Base-by-base conservation (phyloP, 805 yeast species). In the Wickerhamiella siamensis region DNA sequence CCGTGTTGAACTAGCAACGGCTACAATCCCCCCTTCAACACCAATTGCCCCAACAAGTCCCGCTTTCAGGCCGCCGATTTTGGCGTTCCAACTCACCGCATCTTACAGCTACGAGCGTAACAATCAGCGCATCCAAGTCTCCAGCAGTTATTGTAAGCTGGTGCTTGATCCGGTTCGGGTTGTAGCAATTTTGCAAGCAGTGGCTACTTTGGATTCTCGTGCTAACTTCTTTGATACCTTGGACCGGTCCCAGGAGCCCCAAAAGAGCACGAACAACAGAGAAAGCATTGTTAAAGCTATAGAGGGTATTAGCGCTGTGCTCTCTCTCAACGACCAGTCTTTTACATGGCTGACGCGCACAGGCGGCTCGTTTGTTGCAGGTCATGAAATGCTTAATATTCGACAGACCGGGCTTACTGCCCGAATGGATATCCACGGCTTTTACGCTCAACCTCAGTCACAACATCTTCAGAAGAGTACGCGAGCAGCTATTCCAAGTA, bases 351-450 rank as follows among this genome's bases (percentile, higher is more conserved):
- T 80, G 16, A 46, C 50, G 5, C 36, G 31, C 14, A 4, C 43
- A 3, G 36, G 36, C 14, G 32, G 16, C 10, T 41, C 47, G 0
- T 53, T 83, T n/a, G 76, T 81, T 31, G 46, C 75, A 24, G 96
- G 96, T 0, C 83, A 80, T 42, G 83, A 82, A 48, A 63, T 77
- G 15, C 71, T 83, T 17, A 80, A 77, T 47, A 75, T 83, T 1
- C 72, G 76, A 0, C 69, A 77, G 18, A 77, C 76, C 36, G 70
- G 72, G 15, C 65, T 65, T 6, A 59, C 73, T 33, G 94, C 94
- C 2, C 77, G 77, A 47, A 63, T 83, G 32, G 72, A 84, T 0
- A 62, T 83, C 43, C 65, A 72, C 40, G 81, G 77, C 36, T 80
- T 83, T 3, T 84, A 74, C 52, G 50, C 81, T 2, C 14, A 16